Conservation (phyloP, 768 basidiomycete genomes). For the Russula emetica region DNA sequence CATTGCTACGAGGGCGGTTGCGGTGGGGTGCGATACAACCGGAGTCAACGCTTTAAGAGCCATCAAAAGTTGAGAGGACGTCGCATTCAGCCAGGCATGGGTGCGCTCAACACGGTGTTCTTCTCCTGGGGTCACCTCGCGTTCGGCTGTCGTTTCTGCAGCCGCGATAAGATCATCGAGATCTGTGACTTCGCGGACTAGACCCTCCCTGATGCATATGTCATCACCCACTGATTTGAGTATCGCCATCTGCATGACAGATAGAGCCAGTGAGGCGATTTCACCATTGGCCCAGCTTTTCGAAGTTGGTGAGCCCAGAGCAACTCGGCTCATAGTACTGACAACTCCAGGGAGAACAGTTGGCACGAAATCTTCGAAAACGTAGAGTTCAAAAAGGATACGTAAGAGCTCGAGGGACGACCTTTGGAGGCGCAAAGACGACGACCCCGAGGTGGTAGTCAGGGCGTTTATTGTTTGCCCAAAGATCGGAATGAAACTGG, state of each 20-base stretch:
- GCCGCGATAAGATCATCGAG: slow-evolving; percentile 59
- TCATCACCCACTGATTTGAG: slow-evolving; percentile 61
- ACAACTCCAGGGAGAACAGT: slow-evolving; percentile 81
- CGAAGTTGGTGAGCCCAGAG: slow-evolving; percentile 48
- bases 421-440: slow-evolving; percentile 56
- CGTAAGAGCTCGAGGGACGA: slow-evolving; percentile 56
- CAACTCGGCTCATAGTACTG: slow-evolving; percentile 69
- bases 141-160: slow-evolving; percentile 13
- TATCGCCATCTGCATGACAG: slow-evolving; percentile 52
- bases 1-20: slow-evolving; percentile 58
- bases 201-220: slow-evolving; percentile 59
- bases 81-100: slow-evolving; percentile 73
- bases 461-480: slow-evolving; percentile 79
- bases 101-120: slow-evolving; percentile 31
- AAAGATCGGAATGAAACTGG: slow-evolving; percentile 65
- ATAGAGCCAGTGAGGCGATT: slow-evolving; percentile 53
- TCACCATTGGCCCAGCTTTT: slow-evolving; percentile 76
- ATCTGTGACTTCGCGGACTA: slow-evolving; percentile 48
- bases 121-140: neutral
- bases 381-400: slow-evolving; percentile 47
- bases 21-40: slow-evolving; percentile 66
- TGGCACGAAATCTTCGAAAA: slow-evolving; percentile 51
- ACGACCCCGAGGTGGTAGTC: slow-evolving; percentile 54
- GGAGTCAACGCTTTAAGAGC: slow-evolving; percentile 74
- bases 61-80: slow-evolving; percentile 76